Evolutionary conservation across 257 asterid genomes (phyloP).

Genomic region (Solanum dulcamara): DNA sequence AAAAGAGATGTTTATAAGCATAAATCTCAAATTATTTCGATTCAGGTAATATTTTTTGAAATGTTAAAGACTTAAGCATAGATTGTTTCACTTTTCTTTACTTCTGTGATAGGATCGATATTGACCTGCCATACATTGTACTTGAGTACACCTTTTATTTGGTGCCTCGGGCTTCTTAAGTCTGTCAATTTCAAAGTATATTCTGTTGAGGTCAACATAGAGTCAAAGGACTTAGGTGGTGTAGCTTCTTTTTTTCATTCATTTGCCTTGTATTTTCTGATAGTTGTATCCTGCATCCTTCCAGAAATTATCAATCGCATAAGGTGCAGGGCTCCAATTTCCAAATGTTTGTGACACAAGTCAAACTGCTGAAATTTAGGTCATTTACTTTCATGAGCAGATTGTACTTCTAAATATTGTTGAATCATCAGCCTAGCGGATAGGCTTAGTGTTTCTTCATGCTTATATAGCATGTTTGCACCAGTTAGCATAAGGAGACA

Average conservation of each 20-base stretch:
- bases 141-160: background rate
- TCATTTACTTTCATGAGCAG: background rate
- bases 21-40: constrained; percentile 17
- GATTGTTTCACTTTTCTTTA: background rate
- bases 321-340: background rate
- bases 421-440: background rate
- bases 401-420: background rate
- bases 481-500: background rate
- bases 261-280: background rate
- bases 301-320: background rate
- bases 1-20: constrained; percentile 29
- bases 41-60: constrained; percentile 42
- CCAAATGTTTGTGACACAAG: background rate
- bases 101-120: background rate
- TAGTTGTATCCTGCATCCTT: background rate
- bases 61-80: background rate
- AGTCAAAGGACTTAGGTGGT: background rate
- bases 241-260: background rate
- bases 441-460: background rate
- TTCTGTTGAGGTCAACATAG: background rate
- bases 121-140: background rate
- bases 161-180: background rate
- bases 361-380: background rate
- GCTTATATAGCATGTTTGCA: background rate
- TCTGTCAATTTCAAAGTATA: background rate